phyloP scores from a whole-genome alignment of 345 rosid species.

The Camelina sativa region DNA sequence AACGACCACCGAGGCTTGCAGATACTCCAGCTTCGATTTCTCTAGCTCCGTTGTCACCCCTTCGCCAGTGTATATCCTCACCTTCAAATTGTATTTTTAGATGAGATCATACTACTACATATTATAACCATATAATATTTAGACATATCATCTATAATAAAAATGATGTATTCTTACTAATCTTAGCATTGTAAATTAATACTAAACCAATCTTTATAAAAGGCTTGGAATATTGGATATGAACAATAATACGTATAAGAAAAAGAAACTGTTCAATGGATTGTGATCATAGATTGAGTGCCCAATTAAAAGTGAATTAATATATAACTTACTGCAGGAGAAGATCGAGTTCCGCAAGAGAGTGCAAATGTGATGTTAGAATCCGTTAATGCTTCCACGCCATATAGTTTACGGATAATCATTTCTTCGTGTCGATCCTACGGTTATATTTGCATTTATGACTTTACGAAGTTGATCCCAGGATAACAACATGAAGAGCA shows the following conservation, averaged over 20 bases:
- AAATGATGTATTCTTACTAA: background rate
- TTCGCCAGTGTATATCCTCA: slow-evolving; percentile 81
- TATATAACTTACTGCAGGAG: slow-evolving; percentile 72
- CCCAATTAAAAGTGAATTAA: background rate
- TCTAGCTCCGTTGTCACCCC: slow-evolving; percentile 70
- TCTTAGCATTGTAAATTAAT: background rate
- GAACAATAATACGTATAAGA: background rate
- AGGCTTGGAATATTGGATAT: background rate
- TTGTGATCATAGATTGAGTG: background rate
- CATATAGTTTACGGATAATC: slow-evolving; percentile 64
- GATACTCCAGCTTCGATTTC: slow-evolving; percentile 83
- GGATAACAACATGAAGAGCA: background rate
- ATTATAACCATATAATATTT: background rate
- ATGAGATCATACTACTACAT: too few relatives aligned
- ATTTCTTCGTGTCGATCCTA: slow-evolving; percentile 65
- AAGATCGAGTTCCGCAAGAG: slow-evolving; percentile 85
- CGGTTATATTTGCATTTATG: slow-evolving; percentile 11
- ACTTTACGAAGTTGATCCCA: background rate
- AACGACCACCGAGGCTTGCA: slow-evolving; percentile 81
- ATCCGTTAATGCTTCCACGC: slow-evolving; percentile 56
- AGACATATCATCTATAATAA: background rate
- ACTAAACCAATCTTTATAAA: too few relatives aligned
- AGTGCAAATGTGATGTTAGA: slow-evolving; percentile 86
- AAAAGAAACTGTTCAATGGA: too few relatives aligned
- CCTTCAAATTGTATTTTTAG: slow-evolving; percentile 47